A percentile compares a stretch with the other conserved stretches of the same genome.
Evolutionary conservation across 495 filamentous ascomycete species (phyloP).

Genomic region (Apodospora peruviana): DNA sequence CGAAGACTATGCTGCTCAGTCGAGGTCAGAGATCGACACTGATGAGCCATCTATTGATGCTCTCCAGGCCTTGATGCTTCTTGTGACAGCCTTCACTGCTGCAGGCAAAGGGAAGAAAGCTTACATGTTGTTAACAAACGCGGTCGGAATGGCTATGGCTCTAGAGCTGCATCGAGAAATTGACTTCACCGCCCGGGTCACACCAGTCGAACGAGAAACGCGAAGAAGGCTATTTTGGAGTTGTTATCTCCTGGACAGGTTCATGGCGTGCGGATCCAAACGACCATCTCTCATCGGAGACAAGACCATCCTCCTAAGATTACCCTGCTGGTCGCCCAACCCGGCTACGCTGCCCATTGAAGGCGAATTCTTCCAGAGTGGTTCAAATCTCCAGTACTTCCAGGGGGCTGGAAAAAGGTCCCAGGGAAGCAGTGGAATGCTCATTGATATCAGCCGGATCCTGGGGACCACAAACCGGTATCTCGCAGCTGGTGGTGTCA

Average conservation of each 20-base stretch:
- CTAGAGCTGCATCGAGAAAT: constrained; percentile 70
- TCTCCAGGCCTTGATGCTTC: constrained; percentile 68
- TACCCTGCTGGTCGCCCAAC: constrained; percentile 62
- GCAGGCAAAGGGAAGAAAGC: constrained; percentile 76
- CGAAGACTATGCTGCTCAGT: constrained; percentile 62
- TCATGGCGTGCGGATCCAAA: constrained; percentile 70
- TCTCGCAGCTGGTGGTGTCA: constrained; percentile 76
- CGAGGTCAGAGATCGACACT: constrained; percentile 63
- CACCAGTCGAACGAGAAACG: constrained; percentile 62
- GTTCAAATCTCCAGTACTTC: constrained; percentile 63
- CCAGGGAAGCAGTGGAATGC: constrained; percentile 64
- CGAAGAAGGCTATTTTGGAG: constrained; percentile 76
- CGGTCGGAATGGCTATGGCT: constrained; percentile 74
- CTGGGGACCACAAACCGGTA: constrained; percentile 80
- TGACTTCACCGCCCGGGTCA: constrained; percentile 49
- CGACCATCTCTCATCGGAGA: constrained; percentile 71
- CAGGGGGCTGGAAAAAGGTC: constrained; percentile 59
- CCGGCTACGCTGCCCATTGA: constrained; percentile 53
- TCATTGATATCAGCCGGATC: constrained; percentile 78
- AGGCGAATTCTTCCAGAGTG: constrained; percentile 71
- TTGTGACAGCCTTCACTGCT: constrained; percentile 68
- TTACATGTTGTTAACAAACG: constrained; percentile 76
- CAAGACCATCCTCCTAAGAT: constrained; percentile 63
- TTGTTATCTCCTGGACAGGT: constrained; percentile 77
- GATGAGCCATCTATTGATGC: constrained; percentile 74